Base-by-base conservation (phyloP, 1,139 yeast species). In the Taiozyma sp. region DNA sequence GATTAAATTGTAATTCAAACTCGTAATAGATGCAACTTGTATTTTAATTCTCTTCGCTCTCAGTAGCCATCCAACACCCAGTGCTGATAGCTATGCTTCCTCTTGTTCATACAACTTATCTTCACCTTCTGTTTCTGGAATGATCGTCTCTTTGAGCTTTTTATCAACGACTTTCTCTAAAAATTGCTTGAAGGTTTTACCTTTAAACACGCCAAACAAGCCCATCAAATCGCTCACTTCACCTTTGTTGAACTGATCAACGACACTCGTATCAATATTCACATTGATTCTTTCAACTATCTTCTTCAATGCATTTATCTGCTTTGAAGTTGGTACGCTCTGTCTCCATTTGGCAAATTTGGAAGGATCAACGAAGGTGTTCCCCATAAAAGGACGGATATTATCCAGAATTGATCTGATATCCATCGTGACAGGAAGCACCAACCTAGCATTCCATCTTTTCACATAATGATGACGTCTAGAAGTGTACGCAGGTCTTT, bases 331-430 rank as follows among this genome's bases (percentile, higher is more conserved):
- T 1, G 71, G 63, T 8, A 54, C 50, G 1, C 52, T 49, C 2
- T 41, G 44, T 50, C 74, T 62, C 73, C 73, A 69, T n/a, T 50
- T 51, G 10, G 69, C 61, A 48, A 46, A 62, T 46, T 63, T 67
- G 19, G 63, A 47, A 50, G 63, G 44, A 52, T 65, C 44, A 34
- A 6, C 32, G 32, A 10, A 53, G 59, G 43, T 44, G 22, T 51
- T 54, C 34, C 50, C 43, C 4, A 62, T 39, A n/a, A 63, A 44
- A 42, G 53, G 49, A 52, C 62, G 51, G 50, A 54, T 54, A 57
- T 56, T n/a, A 48, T 51, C 47, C 59, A 60, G 47, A 50, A 48
- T 55, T 47, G 19, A 48, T 58, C 55, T 47, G 1, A 59, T 48
- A 24, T 57, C 58, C 5, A 42, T 46, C 11, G 64, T 56, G 6